These are phyloP conservation scores for Starmerella davenportii DNA, from an alignment of 805 yeast species.

Conservation along the genomic window DNA sequence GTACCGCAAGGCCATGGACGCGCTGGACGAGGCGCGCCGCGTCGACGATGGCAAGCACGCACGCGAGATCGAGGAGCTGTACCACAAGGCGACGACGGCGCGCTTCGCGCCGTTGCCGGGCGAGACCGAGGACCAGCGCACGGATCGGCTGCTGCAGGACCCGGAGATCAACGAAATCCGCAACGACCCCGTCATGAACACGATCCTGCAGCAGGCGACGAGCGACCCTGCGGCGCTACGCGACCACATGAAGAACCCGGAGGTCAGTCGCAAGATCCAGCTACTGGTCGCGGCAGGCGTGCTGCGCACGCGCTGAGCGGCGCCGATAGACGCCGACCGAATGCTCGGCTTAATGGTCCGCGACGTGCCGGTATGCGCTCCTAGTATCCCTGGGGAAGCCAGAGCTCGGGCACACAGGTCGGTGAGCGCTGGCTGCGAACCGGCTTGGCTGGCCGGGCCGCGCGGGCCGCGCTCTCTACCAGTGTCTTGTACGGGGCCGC, in stretches of 20 bases:
- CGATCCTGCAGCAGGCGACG: conserved; percentile 82
- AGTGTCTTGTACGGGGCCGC: no score
- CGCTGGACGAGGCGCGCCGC: conserved; percentile 59
- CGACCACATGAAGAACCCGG: conserved; percentile 96
- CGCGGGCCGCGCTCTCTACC: no score
- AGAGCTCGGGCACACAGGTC: no score
- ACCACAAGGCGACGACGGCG: conserved; percentile 55
- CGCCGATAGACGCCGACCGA: no score
- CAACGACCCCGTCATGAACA: conserved; percentile 95
- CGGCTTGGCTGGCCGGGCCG: no score
- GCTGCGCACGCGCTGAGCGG: conserved; percentile 56
- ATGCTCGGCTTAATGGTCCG: no score
- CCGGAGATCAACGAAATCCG: conserved; percentile 85
- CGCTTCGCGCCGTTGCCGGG: conserved; percentile 66
- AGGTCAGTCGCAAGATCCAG: conserved; percentile 69
- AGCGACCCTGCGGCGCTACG: conserved; percentile 91
- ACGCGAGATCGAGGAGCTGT: conserved; percentile 66
- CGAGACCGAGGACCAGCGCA: conserved; percentile 86
- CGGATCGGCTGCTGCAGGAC: conserved; percentile 77
- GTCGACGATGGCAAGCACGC: conserved; percentile 50
- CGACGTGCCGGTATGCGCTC: no score
- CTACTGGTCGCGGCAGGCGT: conserved; percentile 91
- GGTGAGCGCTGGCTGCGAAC: no score
- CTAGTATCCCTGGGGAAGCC: no score
- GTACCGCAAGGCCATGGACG: conserved; percentile 61